Percentiles rank a stretch among this genome's conserved stretches.
These are phyloP conservation scores for Sporothrix euskadiensis DNA, from an alignment of 2,329 filamentous ascomycete species.

Conservation along the genomic window DNA sequence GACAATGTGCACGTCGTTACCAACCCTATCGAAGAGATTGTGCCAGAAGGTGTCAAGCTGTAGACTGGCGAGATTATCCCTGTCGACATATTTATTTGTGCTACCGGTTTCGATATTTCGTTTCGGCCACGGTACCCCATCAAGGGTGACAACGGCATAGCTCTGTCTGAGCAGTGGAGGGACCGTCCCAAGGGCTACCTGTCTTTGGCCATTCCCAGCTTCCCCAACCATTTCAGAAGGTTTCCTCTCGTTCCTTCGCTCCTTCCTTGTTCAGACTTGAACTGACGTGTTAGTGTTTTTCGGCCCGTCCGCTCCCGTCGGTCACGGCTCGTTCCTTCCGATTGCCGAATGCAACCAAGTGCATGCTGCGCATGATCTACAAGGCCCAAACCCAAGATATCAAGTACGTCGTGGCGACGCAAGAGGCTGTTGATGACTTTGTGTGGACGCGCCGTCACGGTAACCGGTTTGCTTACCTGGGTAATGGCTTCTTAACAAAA, in stretches of 20 bases:
- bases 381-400: slow-evolving; percentile 37
- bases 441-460: slow-evolving; percentile 27
- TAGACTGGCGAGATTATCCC: slow-evolving; percentile 37
- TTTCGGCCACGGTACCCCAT: slow-evolving; percentile 39
- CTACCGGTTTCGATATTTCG: slow-evolving; percentile 42
- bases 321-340: slow-evolving; percentile 22
- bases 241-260: background rate
- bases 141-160: slow-evolving; percentile 11
- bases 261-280: background rate
- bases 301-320: slow-evolving; percentile 22
- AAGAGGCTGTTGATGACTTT: slow-evolving; percentile 29
- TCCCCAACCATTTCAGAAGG: slow-evolving; percentile 24
- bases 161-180: slow-evolving; percentile 29
- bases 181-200: slow-evolving; percentile 14
- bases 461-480: slow-evolving; percentile 27
- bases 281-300: slow-evolving; percentile 5
- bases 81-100: slow-evolving; percentile 38
- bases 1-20: slow-evolving; percentile 47
- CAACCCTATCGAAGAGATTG: slow-evolving; percentile 44
- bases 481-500: slow-evolving; percentile 20
- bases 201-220: background rate
- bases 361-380: slow-evolving; percentile 28
- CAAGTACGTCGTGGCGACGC: slow-evolving; percentile 27
- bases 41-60: slow-evolving; percentile 37
- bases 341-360: slow-evolving; percentile 20